Percentiles rank a stretch among this genome's conserved stretches.
These are phyloP conservation scores for Hymenoscyphus fructigenus DNA, from an alignment of 2,329 filamentous ascomycete genomes.

Conservation along the genomic window DNA sequence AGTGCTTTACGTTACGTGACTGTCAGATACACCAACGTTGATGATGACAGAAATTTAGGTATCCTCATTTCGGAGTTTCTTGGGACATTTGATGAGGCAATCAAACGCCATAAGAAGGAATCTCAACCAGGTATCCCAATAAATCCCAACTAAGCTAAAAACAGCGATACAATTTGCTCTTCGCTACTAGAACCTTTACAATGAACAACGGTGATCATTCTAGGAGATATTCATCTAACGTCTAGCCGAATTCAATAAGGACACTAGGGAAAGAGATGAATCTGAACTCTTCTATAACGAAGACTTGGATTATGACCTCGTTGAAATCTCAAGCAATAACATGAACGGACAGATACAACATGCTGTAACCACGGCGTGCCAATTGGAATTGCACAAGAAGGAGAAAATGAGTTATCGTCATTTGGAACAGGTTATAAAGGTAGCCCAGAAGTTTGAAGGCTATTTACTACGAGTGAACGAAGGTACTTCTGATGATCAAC, in stretches of 20 bases:
- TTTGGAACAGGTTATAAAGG: background rate
- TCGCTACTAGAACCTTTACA: background rate
- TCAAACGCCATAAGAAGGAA: background rate
- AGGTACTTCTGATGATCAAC: too few relatives aligned
- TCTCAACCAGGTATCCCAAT: too few relatives aligned
- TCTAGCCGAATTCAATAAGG: background rate
- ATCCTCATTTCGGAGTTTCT: background rate
- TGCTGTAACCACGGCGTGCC: background rate
- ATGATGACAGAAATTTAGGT: background rate
- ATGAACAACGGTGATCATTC: background rate
- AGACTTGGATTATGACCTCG: background rate
- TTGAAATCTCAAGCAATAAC: background rate
- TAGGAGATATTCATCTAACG: background rate
- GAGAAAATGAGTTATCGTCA: background rate
- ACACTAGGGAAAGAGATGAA: background rate
- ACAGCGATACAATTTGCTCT: background rate
- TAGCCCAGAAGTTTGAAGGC: background rate
- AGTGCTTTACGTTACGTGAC: background rate
- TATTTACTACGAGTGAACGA: background rate
- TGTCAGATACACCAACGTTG: background rate
- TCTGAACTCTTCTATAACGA: background rate
- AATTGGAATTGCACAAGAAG: background rate
- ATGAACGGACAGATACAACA: background rate
- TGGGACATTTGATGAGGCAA: background rate
- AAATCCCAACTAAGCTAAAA: too few relatives aligned